A percentile compares a stretch with the other conserved stretches of the same genome.
Conservation (phyloP, 2,329 filamentous ascomycete genomes). For the Pyricularia sp. region DNA sequence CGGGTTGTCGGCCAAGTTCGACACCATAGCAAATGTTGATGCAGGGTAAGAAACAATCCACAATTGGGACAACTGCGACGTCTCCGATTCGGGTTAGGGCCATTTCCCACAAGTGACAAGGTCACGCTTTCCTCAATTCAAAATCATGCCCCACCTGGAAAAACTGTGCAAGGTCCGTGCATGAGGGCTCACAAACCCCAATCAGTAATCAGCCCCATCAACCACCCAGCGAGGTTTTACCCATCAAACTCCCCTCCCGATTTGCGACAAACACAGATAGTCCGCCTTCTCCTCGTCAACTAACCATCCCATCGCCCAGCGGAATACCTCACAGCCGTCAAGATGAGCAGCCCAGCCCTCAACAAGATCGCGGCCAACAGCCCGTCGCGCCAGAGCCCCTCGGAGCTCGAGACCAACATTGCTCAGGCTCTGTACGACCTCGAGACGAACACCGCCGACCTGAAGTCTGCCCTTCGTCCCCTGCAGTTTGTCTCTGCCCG, state of each 20-base stretch:
- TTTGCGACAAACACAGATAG: slow-evolving; percentile 2
- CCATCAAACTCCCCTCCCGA: background rate
- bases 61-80: background rate
- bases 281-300: background rate
- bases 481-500: slow-evolving; percentile 98
- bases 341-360: slow-evolving; percentile 60
- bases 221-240: background rate
- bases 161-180: background rate
- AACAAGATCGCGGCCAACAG: slow-evolving; percentile 99
- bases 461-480: slow-evolving; percentile 91
- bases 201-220: slow-evolving; percentile 6
- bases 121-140: background rate
- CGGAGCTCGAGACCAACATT: slow-evolving; percentile 95
- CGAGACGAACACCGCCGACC: slow-evolving; percentile 98
- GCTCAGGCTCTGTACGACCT: slow-evolving; percentile 96
- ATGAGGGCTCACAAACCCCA: slow-evolving; percentile 15
- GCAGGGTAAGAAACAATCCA: background rate
- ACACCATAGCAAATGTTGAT: background rate
- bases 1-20: no score
- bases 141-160: background rate
- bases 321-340: slow-evolving; percentile 16
- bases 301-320: slow-evolving; percentile 10
- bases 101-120: background rate
- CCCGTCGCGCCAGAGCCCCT: slow-evolving; percentile 90
- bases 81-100: background rate